These are phyloP conservation scores for Naganishia cerealis DNA, from an alignment of 1,284 basidiomycete genomes.

Conservation along the genomic window DNA sequence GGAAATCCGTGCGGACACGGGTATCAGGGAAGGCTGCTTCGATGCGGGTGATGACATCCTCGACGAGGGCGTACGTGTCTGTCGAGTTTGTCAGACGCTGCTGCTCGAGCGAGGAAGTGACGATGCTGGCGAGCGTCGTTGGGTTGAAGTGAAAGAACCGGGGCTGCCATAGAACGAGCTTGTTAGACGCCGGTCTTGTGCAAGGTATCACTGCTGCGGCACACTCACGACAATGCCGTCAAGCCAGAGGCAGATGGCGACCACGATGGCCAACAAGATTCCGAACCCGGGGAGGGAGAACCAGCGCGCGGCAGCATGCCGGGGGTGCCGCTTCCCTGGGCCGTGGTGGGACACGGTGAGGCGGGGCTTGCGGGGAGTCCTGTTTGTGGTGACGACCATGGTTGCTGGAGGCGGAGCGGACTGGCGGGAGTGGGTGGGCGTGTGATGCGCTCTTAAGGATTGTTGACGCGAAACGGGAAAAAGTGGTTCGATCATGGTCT, in stretches of 20 bases:
- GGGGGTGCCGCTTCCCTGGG: not conserved
- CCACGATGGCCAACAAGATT: slow-evolving; percentile 37
- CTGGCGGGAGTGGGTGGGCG: not conserved
- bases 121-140: slow-evolving; percentile 64
- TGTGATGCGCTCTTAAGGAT: not conserved
- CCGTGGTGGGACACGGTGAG: not conserved
- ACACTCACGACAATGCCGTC: slow-evolving; percentile 44
- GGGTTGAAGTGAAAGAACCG: slow-evolving; percentile 73
- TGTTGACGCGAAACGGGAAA: not conserved
- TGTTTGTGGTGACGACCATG: not conserved
- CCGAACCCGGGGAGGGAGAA: slow-evolving; percentile 31
- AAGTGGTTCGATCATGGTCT: slow-evolving; percentile 1
- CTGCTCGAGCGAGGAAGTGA: slow-evolving; percentile 67
- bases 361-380: not conserved
- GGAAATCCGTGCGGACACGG: slow-evolving; percentile 63
- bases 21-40: slow-evolving; percentile 64
- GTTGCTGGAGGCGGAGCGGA: not conserved
- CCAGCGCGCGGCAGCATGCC: slow-evolving; percentile 10
- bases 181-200: too few relatives aligned
- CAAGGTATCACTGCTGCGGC: not conserved
- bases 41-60: slow-evolving; percentile 73
- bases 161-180: slow-evolving; percentile 45
- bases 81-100: slow-evolving; percentile 42
- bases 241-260: slow-evolving; percentile 39
- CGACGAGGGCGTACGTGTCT: slow-evolving; percentile 62